Base-by-base conservation (phyloP, 257 asterid genomes). In the Solanum lignicaule region DNA sequence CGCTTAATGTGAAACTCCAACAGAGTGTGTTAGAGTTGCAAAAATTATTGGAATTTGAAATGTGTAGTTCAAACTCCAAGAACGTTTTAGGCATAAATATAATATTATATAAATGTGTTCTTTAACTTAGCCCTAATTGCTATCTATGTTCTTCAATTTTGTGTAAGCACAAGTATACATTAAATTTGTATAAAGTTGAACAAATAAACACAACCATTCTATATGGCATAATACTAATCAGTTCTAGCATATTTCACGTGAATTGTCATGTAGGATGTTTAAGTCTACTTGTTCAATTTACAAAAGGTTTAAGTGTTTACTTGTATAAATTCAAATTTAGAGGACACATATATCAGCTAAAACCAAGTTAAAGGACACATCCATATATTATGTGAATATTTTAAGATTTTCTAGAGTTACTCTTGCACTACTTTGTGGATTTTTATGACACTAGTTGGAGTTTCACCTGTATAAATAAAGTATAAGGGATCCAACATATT, bases 341-440 rank as follows among this genome's bases (percentile, higher is more conserved):
- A 55, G 11, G 4, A 0, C 11, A 20, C 7, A 20, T 6, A 55
- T 55, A 18, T 4, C 2, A 7, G 0, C 4, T 18, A 6, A 55
- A 55, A 1, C 0, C 0, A 55, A 55, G 4, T 55, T 55, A 20
- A 55, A 52, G 3, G n/a, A 0, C 62, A 6, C 9, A 0, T 1
- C 0, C 9, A 18, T 52, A 2, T 52, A 52, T 6, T 52, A 52
- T 6, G 9, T 16, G 1, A 16, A 52, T 52, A 52, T 52, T 52
- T 52, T 18, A 18, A 52, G 9, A 52, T 52, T 52, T 52, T 52
- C 62, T 52, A 52, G 9, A 16, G 62, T 48, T 48, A 5, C 60
- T 15, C 60, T 48, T 48, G 60, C 60, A 48, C 58, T 16, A 48
- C 20, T 48, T 52, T 2, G 62, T 52, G n/a, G 21, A 52, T 0